Evolutionary conservation across 2,329 filamentous ascomycete species (phyloP).

Genomic region (Exophiala oligosperma): DNA sequence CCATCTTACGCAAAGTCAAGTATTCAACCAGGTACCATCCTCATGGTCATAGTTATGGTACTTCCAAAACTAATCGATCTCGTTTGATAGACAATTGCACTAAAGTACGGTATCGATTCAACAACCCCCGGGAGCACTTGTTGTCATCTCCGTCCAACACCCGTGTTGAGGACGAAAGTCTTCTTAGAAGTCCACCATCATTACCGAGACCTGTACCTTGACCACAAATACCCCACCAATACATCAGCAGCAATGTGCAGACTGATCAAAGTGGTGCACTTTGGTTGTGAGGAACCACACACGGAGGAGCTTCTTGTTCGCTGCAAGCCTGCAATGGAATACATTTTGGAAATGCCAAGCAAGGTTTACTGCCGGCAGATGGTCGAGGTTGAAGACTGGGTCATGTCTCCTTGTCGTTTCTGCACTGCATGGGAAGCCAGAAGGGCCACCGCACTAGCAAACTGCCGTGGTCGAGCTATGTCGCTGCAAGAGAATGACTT

Average conservation of each 20-base stretch:
- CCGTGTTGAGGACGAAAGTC: background rate
- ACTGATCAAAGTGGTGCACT: conserved; percentile 19
- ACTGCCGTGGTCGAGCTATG: conserved; percentile 6
- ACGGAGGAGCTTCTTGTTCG: conserved; percentile 7
- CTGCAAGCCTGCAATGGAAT: conserved; percentile 19
- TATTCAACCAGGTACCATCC: background rate
- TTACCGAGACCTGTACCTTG: too few species aligned
- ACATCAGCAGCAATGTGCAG: conserved; percentile 13
- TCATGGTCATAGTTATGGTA: background rate
- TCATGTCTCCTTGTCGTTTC: conserved; percentile 20
- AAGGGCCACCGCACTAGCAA: background rate
- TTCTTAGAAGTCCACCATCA: too few species aligned
- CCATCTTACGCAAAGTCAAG: background rate
- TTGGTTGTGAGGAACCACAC: conserved; percentile 19
- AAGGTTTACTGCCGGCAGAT: conserved; percentile 11
- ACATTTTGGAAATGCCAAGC: conserved; percentile 12
- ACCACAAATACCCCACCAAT: too few species aligned
- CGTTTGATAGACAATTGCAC: background rate
- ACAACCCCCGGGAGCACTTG: background rate
- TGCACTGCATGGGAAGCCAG: conserved; percentile 14
- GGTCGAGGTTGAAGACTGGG: conserved; percentile 16
- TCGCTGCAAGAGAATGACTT: conserved; percentile 10
- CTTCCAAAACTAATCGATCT: background rate
- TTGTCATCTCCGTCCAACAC: background rate
- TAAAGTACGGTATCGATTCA: background rate